These are phyloP conservation scores for Verruconis gallopava DNA, from an alignment of 2,329 filamentous ascomycete genomes.

Conservation along the genomic window DNA sequence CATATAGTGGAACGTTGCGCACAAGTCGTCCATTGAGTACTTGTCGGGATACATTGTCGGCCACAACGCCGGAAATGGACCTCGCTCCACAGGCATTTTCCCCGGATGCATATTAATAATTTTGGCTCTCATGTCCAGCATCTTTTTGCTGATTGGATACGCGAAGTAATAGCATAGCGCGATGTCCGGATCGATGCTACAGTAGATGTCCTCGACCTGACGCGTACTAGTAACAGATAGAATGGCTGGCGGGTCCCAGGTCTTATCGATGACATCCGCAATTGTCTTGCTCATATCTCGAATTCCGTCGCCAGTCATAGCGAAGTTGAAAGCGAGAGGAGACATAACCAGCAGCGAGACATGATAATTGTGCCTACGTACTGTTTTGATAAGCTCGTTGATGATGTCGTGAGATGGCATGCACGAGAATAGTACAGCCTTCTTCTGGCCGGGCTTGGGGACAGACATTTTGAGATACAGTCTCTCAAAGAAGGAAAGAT, in stretches of 20 bases:
- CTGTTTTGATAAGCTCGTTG: not conserved
- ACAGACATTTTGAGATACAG: too few species aligned
- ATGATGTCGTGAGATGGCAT: not conserved
- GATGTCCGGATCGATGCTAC: not conserved
- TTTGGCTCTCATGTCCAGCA: not conserved
- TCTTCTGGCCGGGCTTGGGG: not conserved
- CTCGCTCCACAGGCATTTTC: not conserved
- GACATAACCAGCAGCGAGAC: not conserved
- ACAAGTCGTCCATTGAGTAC: not conserved
- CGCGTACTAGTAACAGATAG: not conserved
- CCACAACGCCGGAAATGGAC: not conserved
- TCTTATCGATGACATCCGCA: conserved; percentile 14
- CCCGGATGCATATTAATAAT: not conserved
- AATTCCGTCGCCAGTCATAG: conserved; percentile 41
- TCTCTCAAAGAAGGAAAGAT: too few species aligned
- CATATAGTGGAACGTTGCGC: conserved; percentile 1
- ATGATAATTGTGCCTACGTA: not conserved
- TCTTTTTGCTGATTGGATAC: not conserved
- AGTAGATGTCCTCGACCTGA: not conserved
- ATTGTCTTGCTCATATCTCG: conserved; percentile 55
- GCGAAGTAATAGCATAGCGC: conserved; percentile 1
- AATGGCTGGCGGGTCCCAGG: not conserved
- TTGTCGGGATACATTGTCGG: not conserved
- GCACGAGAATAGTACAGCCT: not conserved
- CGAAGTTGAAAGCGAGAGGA: conserved; percentile 2